These are phyloP conservation scores for Brassica napus DNA, from an alignment of 345 rosid genomes.

Conservation along the genomic window DNA sequence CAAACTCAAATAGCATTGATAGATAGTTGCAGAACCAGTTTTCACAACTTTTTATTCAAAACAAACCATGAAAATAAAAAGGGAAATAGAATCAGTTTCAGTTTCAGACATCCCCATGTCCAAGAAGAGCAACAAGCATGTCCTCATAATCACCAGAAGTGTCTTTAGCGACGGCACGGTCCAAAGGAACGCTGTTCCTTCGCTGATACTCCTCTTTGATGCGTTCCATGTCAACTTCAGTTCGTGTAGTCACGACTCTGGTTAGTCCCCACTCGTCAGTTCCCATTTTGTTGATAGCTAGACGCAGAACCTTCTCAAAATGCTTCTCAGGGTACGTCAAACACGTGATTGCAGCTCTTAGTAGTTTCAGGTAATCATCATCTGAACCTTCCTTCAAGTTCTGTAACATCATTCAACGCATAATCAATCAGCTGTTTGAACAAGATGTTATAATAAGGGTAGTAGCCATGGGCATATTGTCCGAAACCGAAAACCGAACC, in stretches of 20 bases:
- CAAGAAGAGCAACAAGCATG: conserved; percentile 60
- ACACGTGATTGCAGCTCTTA: conserved; percentile 65
- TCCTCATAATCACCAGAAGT: conserved; percentile 68
- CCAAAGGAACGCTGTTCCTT: conserved; percentile 61
- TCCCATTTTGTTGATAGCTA: conserved; percentile 62
- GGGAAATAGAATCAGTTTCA: neutral
- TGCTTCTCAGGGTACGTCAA: conserved; percentile 60
- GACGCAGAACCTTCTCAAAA: conserved; percentile 66
- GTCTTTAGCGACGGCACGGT: conserved; percentile 60
- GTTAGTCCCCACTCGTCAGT: conserved; percentile 84
- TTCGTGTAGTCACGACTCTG: conserved; percentile 64
- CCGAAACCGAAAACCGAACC: too few relatives aligned
- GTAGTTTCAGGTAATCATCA: conserved; percentile 57
- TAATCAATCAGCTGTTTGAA: conserved; percentile 7
- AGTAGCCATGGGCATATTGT: too few relatives aligned
- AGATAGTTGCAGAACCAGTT: conserved; percentile 22
- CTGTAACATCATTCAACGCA: conserved; percentile 29
- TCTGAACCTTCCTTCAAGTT: conserved; percentile 57
- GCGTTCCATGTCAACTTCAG: conserved; percentile 67
- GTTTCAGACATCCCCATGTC: conserved; percentile 52
- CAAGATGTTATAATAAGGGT: neutral
- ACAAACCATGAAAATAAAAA: neutral
- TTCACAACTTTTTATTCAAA: conserved; percentile 34
- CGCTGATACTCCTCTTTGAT: conserved; percentile 68
- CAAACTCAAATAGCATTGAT: conserved; percentile 28